A percentile compares a stretch with the other conserved stretches of the same genome.
Conservation (phyloP, 148 eudicot genomes). For the Drosera capensis region DNA sequence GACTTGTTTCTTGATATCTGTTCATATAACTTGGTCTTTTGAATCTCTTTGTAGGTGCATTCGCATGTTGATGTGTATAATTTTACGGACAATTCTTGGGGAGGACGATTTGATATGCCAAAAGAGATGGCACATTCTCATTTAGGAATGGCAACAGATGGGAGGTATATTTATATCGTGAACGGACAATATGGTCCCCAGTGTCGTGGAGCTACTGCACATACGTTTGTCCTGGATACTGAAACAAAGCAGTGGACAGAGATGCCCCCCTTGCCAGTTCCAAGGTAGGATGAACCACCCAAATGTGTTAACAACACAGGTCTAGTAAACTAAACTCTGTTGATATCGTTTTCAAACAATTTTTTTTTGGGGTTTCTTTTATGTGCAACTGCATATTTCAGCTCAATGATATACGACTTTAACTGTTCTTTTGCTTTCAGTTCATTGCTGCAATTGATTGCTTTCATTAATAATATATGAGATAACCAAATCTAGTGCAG, state of each 20-base stretch:
- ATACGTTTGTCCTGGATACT: conserved; percentile 73
- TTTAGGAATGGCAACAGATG: conserved; percentile 97
- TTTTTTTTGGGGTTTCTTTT: background rate
- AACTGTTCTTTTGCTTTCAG: background rate
- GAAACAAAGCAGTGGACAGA: conserved; percentile 69
- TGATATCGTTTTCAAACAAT: background rate
- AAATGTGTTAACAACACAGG: background rate
- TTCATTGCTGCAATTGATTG: too few species aligned
- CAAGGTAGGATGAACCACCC: conserved; percentile 43
- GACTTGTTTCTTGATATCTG: conserved; percentile 1
- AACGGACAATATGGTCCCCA: conserved; percentile 99
- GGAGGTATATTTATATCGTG: conserved; percentile 81
- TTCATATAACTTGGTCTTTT: too few species aligned
- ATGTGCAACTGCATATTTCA: too few species aligned
- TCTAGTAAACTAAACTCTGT: background rate
- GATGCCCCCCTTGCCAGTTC: conserved; percentile 74
- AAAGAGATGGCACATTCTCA: conserved; percentile 99
- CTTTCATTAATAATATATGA: too few species aligned
- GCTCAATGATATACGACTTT: too few species aligned
- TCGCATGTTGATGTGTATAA: conserved; percentile 97
- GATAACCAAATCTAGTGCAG: too few species aligned
- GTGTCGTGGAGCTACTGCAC: conserved; percentile 91
- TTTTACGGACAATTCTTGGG: conserved; percentile 83
- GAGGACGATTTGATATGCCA: conserved; percentile 92
- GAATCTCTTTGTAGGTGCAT: conserved; percentile 55